phyloP scores from a whole-genome alignment of 192 early-diverging fungal species.

The Coemansia sp. region DNA sequence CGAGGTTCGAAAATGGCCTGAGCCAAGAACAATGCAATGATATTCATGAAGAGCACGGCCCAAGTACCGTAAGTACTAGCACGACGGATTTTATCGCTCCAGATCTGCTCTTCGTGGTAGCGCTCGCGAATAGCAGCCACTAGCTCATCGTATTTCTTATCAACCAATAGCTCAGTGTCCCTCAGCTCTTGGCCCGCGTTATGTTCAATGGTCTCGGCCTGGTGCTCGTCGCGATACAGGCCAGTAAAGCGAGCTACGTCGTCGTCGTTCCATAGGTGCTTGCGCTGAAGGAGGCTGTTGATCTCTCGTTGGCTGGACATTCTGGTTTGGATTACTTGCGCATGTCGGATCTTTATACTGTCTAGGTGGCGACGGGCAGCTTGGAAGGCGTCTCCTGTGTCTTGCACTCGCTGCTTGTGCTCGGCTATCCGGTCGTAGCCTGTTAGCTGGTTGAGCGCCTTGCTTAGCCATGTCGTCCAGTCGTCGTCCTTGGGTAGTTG shows the following conservation, averaged over 20 bases:
- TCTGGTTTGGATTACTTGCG: constrained; percentile 61
- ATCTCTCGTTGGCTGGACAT: constrained; percentile 74
- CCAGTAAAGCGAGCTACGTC: constrained; percentile 79
- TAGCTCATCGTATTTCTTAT: constrained; percentile 65
- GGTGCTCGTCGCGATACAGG: constrained; percentile 73
- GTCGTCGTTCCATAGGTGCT: constrained; percentile 73
- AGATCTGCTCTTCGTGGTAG: constrained; percentile 85
- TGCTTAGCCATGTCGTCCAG: constrained; percentile 45
- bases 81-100: constrained; percentile 85
- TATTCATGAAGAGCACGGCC: constrained; percentile 71
- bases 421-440: constrained; percentile 71
- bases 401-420: constrained; percentile 68
- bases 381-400: constrained; percentile 53
- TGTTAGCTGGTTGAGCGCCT: constrained; percentile 71
- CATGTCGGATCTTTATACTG: constrained; percentile 60
- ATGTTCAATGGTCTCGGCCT: constrained; percentile 60
- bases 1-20: constrained; percentile 78
- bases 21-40: constrained; percentile 68
- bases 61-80: constrained; percentile 77
- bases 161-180: constrained; percentile 65
- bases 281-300: constrained; percentile 77
- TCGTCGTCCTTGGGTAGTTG: constrained; percentile 44
- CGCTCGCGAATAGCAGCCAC: constrained; percentile 73
- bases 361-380: constrained; percentile 55
- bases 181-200: constrained; percentile 56